These are phyloP conservation scores for Suillus cothurnatus DNA, from an alignment of 768 basidiomycete genomes.

Conservation along the genomic window DNA sequence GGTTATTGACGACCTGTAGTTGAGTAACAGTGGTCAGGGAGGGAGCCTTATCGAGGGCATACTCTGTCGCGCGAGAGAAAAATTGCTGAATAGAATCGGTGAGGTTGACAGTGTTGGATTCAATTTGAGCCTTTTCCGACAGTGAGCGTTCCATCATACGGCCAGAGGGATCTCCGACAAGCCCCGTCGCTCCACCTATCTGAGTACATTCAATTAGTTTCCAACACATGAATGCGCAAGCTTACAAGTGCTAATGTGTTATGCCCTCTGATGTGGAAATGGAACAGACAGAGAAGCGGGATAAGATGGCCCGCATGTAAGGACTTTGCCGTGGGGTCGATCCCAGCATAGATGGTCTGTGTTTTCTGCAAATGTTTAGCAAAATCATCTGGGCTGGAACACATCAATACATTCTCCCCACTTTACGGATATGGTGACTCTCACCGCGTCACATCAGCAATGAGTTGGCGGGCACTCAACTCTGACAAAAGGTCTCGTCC, in stretches of 20 bases:
- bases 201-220: constrained; percentile 33
- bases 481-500: constrained; percentile 34
- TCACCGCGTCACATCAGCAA: constrained; percentile 41
- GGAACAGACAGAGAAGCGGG: constrained; percentile 83
- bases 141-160: constrained; percentile 78
- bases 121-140: constrained; percentile 59
- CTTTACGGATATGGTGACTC: constrained; percentile 5
- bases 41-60: constrained; percentile 48
- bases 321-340: constrained; percentile 90
- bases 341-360: constrained; percentile 79
- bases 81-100: constrained; percentile 68
- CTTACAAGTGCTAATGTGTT: constrained; percentile 80
- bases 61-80: constrained; percentile 64
- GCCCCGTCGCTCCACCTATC: constrained; percentile 96
- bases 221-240: constrained; percentile 6
- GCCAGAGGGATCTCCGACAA: constrained; percentile 97
- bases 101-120: constrained; percentile 66
- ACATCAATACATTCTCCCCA: constrained; percentile 7
- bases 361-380: constrained; percentile 34
- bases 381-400: constrained; percentile 45
- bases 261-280: constrained; percentile 89
- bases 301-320: constrained; percentile 94
- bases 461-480: constrained; percentile 32
- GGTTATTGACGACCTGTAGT: constrained; percentile 60
- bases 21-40: constrained; percentile 13